A percentile compares a stretch with the other conserved stretches of the same genome.
These are phyloP conservation scores for Macadamia tetraphylla DNA, from an alignment of 164 flowering plant genomes.

Conservation along the genomic window DNA sequence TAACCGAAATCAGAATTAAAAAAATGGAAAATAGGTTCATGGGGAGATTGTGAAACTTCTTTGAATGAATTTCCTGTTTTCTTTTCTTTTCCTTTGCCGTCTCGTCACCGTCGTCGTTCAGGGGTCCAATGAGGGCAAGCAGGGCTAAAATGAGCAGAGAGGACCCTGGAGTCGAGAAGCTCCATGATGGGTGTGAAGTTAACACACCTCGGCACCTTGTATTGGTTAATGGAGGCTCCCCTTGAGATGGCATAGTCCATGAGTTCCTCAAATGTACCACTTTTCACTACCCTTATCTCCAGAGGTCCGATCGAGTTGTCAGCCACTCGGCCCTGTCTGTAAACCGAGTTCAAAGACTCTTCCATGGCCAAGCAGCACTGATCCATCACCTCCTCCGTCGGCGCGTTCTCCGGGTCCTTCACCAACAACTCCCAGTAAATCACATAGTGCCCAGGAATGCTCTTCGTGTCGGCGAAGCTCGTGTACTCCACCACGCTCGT, in stretches of 20 bases:
- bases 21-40: neutral
- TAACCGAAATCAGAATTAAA: neutral
- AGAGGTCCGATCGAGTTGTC: conserved; percentile 66
- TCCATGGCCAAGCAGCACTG: conserved; percentile 71
- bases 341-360: conserved; percentile 67
- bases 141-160: conserved; percentile 58
- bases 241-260: conserved; percentile 83
- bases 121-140: conserved; percentile 56
- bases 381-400: conserved; percentile 30
- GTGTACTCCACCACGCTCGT: conserved; percentile 70
- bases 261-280: conserved; percentile 73
- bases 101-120: conserved; percentile 24
- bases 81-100: neutral
- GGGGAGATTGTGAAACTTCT: too few relatives aligned
- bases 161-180: conserved; percentile 58
- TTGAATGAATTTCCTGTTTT: neutral
- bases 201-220: conserved; percentile 77
- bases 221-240: conserved; percentile 82
- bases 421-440: conserved; percentile 61
- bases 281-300: conserved; percentile 63
- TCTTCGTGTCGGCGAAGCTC: conserved; percentile 59
- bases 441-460: conserved; percentile 78
- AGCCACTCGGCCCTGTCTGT: conserved; percentile 61
- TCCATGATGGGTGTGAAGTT: conserved; percentile 62
- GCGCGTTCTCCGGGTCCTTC: conserved; percentile 29